phyloP scores from a whole-genome alignment of 2,329 filamentous ascomycete species.

The Beauveria brongniartii region DNA sequence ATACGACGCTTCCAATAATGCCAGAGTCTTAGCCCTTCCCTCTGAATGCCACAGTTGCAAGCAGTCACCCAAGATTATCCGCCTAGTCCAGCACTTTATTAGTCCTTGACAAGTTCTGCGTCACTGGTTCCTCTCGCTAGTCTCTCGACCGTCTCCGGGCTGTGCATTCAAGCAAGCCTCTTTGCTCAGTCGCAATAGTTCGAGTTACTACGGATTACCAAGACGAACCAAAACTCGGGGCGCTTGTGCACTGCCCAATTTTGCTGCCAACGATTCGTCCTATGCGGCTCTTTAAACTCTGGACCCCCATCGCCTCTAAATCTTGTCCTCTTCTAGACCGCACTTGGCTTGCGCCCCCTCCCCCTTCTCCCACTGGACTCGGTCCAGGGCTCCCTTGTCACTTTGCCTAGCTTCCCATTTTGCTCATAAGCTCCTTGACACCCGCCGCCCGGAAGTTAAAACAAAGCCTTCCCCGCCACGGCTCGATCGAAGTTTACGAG shows the following conservation, averaged over 20 bases:
- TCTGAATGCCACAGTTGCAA: neutral
- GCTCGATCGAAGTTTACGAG: conserved; percentile 8
- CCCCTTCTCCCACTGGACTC: neutral
- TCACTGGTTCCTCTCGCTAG: neutral
- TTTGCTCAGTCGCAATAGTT: neutral
- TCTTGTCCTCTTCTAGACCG: conserved; percentile 12
- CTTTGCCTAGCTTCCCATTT: conserved; percentile 5
- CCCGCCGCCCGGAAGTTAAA: conserved; percentile 10
- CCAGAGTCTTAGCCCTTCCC: neutral
- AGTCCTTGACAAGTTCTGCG: neutral
- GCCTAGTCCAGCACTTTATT: neutral
- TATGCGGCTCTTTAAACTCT: conserved; percentile 13
- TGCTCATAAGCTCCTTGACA: conserved; percentile 9
- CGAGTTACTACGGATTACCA: neutral
- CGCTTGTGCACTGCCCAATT: conserved; percentile 8
- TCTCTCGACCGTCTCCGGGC: neutral
- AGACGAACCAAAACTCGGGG: neutral
- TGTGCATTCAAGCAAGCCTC: neutral
- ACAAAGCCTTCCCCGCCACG: conserved; percentile 10
- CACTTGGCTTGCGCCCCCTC: neutral
- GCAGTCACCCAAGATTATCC: neutral
- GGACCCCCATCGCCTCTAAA: conserved; percentile 11
- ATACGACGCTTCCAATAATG: conserved; percentile 1
- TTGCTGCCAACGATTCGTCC: conserved; percentile 5
- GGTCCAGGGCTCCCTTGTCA: neutral